Base-by-base conservation (phyloP, 169 alveolate genomes). In the Cryptosporidium felis region DNA sequence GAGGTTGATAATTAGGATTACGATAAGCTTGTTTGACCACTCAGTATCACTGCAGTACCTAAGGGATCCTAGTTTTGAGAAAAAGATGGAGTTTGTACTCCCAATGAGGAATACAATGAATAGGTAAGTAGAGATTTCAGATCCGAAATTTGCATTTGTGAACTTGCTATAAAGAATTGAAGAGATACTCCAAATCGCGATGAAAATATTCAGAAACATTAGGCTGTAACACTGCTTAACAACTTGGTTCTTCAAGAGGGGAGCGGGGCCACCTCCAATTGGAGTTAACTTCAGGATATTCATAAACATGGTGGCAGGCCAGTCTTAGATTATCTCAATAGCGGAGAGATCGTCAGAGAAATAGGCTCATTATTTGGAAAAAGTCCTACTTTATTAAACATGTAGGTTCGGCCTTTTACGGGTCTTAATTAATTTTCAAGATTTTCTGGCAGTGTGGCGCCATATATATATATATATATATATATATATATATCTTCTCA, bases 241-340 rank as follows among this genome's bases (percentile, higher is more conserved):
- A 40, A 56, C 41, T 49, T 74, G 49, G 42, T 74, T 74, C 67
- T 74, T 74, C 28, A 74, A 53, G 0, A 74, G 32, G 34, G 85
- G 85, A 74, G 85, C 85, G 6, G 85, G 85, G 16, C 85, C 85
- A 4, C 85, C 85, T 38, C 85, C 85, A 10, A 56, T 14, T 6
- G 85, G 85, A n/a, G 85, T 74, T 18, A 74, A n/a, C 40, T 56
- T 74, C 16, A 74, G 28, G 9, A 74, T 34, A 30, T 74, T 74
- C 28, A 74, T 26, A 53, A 74, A 74, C 85, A 74, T 74, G 44
- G 4, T 12, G 9, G 14, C 14, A 42, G 63, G n/a, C 1, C 18
- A 18, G 9, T 40, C 4, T 61, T 21, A 30, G 66, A 12, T 14
- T 4, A 34, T n/a, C 26, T 34, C 44, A n/a, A n/a, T n/a, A n/a